Percentiles rank a stretch among this genome's conserved stretches.
phyloP scores from a whole-genome alignment of 148 eudicot genomes.

The Bassia scoparia region DNA sequence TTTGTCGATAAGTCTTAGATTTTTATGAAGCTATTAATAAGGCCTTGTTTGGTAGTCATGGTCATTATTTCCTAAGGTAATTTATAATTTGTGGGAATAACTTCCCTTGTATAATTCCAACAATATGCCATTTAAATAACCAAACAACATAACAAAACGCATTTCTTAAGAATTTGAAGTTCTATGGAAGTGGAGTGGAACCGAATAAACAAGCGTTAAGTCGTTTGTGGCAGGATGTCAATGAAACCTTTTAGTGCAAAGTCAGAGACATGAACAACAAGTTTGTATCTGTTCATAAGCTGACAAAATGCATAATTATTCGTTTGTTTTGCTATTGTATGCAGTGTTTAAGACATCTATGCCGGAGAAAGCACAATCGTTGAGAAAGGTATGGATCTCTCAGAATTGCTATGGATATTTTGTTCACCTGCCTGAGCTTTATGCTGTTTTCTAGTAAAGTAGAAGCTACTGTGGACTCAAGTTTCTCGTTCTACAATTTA shows the following conservation, averaged over 20 bases:
- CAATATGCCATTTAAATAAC: no score
- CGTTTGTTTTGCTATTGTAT: not conserved
- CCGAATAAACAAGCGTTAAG: no score
- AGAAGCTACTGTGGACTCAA: not conserved
- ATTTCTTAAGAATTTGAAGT: no score
- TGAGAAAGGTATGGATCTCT: constrained; percentile 62
- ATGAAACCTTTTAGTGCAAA: not conserved
- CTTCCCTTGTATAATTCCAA: no score
- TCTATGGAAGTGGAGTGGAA: no score
- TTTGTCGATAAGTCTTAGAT: no score
- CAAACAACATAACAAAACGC: no score
- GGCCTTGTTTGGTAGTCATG: no score
- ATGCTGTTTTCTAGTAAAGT: constrained; percentile 21
- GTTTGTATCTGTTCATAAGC: not conserved
- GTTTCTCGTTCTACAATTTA: not conserved
- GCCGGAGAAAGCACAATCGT: constrained; percentile 60
- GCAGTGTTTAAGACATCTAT: constrained; percentile 70
- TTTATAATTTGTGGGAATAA: no score
- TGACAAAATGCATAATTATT: not conserved
- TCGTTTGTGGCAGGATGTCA: not conserved
- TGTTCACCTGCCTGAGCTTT: constrained; percentile 28
- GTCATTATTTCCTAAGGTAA: no score
- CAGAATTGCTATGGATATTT: constrained; percentile 45
- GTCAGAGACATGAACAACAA: not conserved
- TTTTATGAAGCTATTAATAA: no score